Conservation (phyloP, 306 rosid species). For the Fagus sylvatica region DNA sequence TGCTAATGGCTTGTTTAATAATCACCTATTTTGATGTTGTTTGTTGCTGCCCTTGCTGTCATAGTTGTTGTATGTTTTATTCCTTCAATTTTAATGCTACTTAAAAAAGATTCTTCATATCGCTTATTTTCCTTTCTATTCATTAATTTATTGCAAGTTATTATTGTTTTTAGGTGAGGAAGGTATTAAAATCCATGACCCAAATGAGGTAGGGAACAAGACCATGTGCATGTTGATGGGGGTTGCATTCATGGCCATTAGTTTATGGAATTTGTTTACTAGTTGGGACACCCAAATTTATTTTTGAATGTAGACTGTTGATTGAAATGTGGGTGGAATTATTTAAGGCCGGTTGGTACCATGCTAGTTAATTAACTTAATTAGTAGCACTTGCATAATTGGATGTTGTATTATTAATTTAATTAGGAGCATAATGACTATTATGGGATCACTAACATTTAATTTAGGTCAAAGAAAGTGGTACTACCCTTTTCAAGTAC, state of each 20-base stretch:
- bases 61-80: slow-evolving; percentile 57
- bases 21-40: slow-evolving; percentile 26
- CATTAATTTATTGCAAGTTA: slow-evolving; percentile 12
- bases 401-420: slow-evolving; percentile 6
- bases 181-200: slow-evolving; percentile 33
- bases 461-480: slow-evolving; percentile 24
- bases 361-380: slow-evolving; percentile 15
- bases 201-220: slow-evolving; percentile 63
- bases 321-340: slow-evolving; percentile 42
- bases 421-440: neutral
- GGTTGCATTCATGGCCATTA: slow-evolving; percentile 51
- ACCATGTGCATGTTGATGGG: slow-evolving; percentile 83
- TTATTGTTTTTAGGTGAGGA: slow-evolving; percentile 40
- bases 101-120: slow-evolving; percentile 45
- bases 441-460: slow-evolving; percentile 34
- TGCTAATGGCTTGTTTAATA: slow-evolving; percentile 40
- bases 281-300: slow-evolving; percentile 36
- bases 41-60: slow-evolving; percentile 55
- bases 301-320: slow-evolving; percentile 42
- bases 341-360: slow-evolving; percentile 10
- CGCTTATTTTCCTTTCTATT: slow-evolving; percentile 24
- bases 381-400: too few relatives aligned
- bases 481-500: neutral
- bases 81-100: slow-evolving; percentile 45
- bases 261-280: slow-evolving; percentile 41